Evolutionary conservation across 108 stramenopile genomes (phyloP).

Genomic region (Nitzschia palea): DNA sequence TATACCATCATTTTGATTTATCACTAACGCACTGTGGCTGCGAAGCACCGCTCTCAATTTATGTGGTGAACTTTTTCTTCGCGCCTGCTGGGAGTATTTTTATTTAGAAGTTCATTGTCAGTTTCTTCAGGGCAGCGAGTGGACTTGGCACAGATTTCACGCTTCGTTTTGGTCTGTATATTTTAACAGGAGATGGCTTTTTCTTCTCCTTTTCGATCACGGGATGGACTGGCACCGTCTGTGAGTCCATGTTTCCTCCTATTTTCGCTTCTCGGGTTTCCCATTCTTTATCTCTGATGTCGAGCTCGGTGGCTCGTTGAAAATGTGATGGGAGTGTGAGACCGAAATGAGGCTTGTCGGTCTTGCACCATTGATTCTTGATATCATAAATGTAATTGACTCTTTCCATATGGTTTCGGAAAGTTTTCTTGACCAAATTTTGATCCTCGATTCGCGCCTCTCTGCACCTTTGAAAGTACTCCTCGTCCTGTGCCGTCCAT

Average conservation of each 20-base stretch:
- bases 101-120: not conserved
- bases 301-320: constrained; percentile 29
- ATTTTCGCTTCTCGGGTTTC: not conserved
- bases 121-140: not conserved
- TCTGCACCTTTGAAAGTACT: constrained; percentile 16
- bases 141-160: not conserved
- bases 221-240: no score
- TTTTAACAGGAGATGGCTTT: not conserved
- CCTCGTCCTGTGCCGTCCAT: constrained; percentile 26
- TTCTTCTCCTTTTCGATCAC: constrained; percentile 1
- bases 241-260: no score
- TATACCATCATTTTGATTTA: no score
- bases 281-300: constrained; percentile 21
- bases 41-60: constrained; percentile 3
- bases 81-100: not conserved
- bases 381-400: constrained; percentile 31
- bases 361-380: constrained; percentile 37
- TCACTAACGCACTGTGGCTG: constrained; percentile 12
- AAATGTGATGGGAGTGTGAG: constrained; percentile 22
- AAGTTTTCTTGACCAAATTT: constrained; percentile 7
- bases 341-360: constrained; percentile 30
- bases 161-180: not conserved
- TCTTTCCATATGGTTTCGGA: constrained; percentile 25
- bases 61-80: not conserved
- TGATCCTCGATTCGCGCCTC: constrained; percentile 24